Base-by-base conservation (phyloP, 75 land plant genomes). In the Gnetum montanum region DNA sequence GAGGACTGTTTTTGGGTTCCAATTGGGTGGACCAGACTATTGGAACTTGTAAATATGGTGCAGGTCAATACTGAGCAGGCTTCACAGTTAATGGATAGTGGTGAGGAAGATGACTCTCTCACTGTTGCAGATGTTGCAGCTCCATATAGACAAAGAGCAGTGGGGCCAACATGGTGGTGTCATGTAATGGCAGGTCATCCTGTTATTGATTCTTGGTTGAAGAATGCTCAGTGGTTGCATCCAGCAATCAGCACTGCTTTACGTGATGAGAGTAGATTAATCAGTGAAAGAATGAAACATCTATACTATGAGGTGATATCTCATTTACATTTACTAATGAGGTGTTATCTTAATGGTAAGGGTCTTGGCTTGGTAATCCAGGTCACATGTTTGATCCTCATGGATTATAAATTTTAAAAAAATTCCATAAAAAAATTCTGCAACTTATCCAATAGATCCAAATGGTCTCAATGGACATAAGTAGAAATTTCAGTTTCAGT, bases 141-240 rank as follows among this genome's bases (percentile, higher is more conserved):
- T 31, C 97, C 97, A 6, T 92, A 88, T 61, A 84, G 88, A 89
- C 86, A 92, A 59, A 68, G 78, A 1, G 75, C 87, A 33, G 85
- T 67, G 15, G 97, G 93, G 40, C 97, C 97, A 20, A 71, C 76
- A 23, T 92, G 93, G 84, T 92, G 97, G 97, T 87, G 93, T 46
- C 94, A 92, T 70, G 74, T 92, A 4, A 36, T 58, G 59, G 85
- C 97, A 48, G 70, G 77, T 52, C 78, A 92, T 55, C 79, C 73
- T 0, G 25, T 27, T 28, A 56, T 88, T 26, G 68, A 66, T 44
- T 28, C 78, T 38, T 88, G 89, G 86, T 72, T 92, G 41, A 69
- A 54, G 1, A 59, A 60, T 66, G 75, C 97, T 46, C 81, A 82
- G 26, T 92, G 93, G 93, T 63, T 92, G 49, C 93, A 92, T 62